Evolutionary conservation across 1,284 basidiomycete species (phyloP), one percentile per base, ranked within the genome.

Genomic region (Ustilago vetiveriae): DNA sequence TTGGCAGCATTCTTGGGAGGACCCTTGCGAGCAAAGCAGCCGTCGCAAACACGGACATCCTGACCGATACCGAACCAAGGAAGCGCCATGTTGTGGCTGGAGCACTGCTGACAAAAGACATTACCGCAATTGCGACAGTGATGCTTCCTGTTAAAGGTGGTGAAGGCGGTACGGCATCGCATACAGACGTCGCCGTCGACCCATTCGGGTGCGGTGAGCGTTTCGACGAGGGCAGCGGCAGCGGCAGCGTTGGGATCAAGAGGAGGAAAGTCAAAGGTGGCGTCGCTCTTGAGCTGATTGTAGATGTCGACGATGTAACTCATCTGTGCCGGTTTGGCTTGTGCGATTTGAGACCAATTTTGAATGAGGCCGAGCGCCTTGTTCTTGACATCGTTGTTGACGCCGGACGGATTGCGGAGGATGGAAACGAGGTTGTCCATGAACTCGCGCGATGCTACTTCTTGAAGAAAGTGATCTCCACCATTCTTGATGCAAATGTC

Each of bases 401-500:
- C 84, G 58, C 69, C 63, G 9, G 76, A 36, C 23, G 70, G 72
- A 14, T 88, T 86, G 83, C 88, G 90, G 73, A 94, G 85, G 54
- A 93, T 89, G 17, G 91, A 91, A 38, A 90, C 89, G 52, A 94
- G 86, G 72, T 93, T 92, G 82, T 98, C 94, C 83, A 95, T 90
- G 81, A 98, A 95, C 80, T 96, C 94, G 59, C 90, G 87, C 13
- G 92, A 92, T 3, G 75, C 75, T 4, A 81, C 75, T 44, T 79
- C 62, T 21, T 67, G 62, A 4, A 98, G 84, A 78, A 99, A 98
- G 52, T 89, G 88, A 72, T 97, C 93, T 0, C 96, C 96, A 10
- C 93, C 93, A 78, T 99, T 99, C 89, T 99, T 99, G 83, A 98
- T 88, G 76, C 93, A 96, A 11, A 90, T 87, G 83, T 98, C 96